Conservation (phyloP, 2,329 filamentous ascomycete genomes). For the Sarocladiaceae sp. region DNA sequence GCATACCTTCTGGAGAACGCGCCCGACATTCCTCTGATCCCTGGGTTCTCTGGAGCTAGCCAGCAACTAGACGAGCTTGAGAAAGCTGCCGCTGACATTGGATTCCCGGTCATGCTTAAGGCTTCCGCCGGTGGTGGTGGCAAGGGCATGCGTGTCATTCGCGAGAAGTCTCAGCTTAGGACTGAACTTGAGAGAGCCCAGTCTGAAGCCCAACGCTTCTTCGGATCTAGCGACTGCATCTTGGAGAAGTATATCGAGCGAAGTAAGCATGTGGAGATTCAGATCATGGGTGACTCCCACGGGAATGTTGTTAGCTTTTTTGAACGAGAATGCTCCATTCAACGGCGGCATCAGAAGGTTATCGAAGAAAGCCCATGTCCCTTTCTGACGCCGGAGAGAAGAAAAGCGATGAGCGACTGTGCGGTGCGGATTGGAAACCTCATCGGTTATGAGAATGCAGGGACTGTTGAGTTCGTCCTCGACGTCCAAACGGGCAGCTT, state of each 20-base stretch:
- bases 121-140: slow-evolving; percentile 38
- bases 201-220: slow-evolving; percentile 30
- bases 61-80: background rate
- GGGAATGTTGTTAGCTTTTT: slow-evolving; percentile 31
- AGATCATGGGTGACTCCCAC: slow-evolving; percentile 36
- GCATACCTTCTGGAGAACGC: slow-evolving; percentile 15
- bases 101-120: slow-evolving; percentile 38
- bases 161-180: slow-evolving; percentile 20
- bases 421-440: slow-evolving; percentile 26
- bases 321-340: slow-evolving; percentile 42
- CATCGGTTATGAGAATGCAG: slow-evolving; percentile 30
- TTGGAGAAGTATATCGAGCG: slow-evolving; percentile 32
- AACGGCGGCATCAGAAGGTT: slow-evolving; percentile 42
- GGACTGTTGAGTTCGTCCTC: slow-evolving; percentile 40
- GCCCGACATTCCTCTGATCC: slow-evolving; percentile 15
- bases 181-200: slow-evolving; percentile 14
- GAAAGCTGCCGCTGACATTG: slow-evolving; percentile 14
- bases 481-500: slow-evolving; percentile 31
- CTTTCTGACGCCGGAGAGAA: slow-evolving; percentile 18
- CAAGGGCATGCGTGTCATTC: slow-evolving; percentile 28
- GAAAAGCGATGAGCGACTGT: slow-evolving; percentile 24
- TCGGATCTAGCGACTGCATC: slow-evolving; percentile 30
- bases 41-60: slow-evolving; percentile 13
- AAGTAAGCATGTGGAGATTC: slow-evolving; percentile 39
- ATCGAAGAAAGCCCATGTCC: slow-evolving; percentile 32